Conservation (phyloP, 768 basidiomycete species). For the Roridomyces roridus region DNA sequence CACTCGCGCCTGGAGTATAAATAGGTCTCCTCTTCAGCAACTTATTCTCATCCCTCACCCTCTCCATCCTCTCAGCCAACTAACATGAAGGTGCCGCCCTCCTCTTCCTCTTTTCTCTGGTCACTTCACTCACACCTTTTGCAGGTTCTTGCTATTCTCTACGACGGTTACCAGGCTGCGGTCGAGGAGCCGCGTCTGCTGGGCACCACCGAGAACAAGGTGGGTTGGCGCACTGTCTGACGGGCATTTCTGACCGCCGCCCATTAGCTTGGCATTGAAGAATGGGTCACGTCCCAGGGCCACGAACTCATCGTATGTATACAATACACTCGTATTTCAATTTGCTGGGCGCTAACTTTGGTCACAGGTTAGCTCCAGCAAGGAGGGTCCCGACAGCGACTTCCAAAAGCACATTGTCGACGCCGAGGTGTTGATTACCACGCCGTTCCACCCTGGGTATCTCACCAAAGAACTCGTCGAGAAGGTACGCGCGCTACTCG, state of each 20-base stretch:
- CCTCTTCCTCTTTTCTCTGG: neutral
- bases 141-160: constrained; percentile 77
- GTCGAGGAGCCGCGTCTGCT: constrained; percentile 74
- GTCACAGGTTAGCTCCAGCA: constrained; percentile 73
- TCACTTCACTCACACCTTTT: neutral
- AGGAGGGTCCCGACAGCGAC: constrained; percentile 81
- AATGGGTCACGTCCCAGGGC: constrained; percentile 73
- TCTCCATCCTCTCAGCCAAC: neutral
- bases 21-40: neutral
- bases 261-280: constrained; percentile 69
- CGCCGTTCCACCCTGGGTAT: constrained; percentile 88
- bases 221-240: constrained; percentile 32
- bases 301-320: constrained; percentile 67
- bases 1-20: too few species aligned
- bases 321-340: neutral
- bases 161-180: constrained; percentile 71
- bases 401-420: constrained; percentile 86
- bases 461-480: constrained; percentile 75
- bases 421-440: constrained; percentile 82
- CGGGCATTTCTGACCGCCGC: neutral
- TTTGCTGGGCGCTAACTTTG: neutral
- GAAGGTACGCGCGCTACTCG: constrained; percentile 48
- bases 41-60: constrained; percentile 18
- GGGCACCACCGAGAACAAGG: constrained; percentile 84
- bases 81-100: constrained; percentile 49